Conservation (phyloP, 202 grass and related monocot species). For the Saccharum hybrid region DNA sequence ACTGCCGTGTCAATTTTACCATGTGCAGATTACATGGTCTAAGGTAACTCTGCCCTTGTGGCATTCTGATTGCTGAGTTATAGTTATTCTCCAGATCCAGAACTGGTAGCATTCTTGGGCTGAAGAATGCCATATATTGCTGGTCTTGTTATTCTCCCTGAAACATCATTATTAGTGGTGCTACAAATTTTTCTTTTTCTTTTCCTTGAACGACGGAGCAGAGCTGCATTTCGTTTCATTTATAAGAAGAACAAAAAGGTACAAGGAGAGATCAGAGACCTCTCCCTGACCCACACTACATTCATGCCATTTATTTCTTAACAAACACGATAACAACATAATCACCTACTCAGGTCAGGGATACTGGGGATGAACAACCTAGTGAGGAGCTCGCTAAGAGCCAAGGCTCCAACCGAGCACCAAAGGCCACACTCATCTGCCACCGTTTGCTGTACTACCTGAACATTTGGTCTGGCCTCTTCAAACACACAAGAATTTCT, state of each 20-base stretch:
- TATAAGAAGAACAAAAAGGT: neutral
- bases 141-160: neutral
- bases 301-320: neutral
- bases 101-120: conserved; percentile 1
- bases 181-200: neutral
- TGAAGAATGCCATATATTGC: conserved; percentile 30
- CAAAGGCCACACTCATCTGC: neutral
- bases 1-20: conserved; percentile 13
- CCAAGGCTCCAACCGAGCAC: neutral
- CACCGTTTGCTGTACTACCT: neutral
- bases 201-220: neutral
- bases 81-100: conserved; percentile 15
- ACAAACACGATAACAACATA: neutral
- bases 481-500: neutral
- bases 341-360: neutral
- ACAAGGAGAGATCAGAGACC: neutral
- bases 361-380: conserved; percentile 1
- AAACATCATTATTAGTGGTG: neutral
- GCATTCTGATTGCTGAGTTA: neutral
- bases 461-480: neutral
- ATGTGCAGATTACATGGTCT: neutral
- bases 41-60: neutral
- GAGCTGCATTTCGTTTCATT: neutral
- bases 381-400: neutral
- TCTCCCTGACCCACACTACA: neutral